Percentiles rank a stretch among this genome's conserved stretches.
These are phyloP conservation scores for Blastobotrys peoriensis DNA, from an alignment of 805 yeast species.

Conservation along the genomic window DNA sequence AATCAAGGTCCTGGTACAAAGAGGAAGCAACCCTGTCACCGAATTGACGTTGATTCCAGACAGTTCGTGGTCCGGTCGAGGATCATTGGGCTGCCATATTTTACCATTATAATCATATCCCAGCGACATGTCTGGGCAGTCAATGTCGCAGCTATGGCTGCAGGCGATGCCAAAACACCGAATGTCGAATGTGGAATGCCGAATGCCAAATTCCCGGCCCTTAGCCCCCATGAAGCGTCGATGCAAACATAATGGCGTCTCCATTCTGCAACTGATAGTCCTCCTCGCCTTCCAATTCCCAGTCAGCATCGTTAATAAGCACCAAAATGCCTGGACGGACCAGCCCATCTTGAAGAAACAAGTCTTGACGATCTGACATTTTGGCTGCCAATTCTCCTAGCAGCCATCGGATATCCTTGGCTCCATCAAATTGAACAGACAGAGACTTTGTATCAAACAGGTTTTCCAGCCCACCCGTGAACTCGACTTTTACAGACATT, in stretches of 20 bases:
- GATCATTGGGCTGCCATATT: slow-evolving; percentile 63
- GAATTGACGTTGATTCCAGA: slow-evolving; percentile 39
- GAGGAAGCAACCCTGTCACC: not conserved
- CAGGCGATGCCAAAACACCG: no score
- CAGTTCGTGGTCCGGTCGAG: slow-evolving; percentile 56
- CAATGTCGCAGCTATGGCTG: no score
- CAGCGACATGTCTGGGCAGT: no score
- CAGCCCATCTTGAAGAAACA: slow-evolving; percentile 74
- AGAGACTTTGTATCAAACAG: slow-evolving; percentile 54
- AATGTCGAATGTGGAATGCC: no score
- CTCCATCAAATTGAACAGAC: slow-evolving; percentile 44
- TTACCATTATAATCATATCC: slow-evolving; percentile 26
- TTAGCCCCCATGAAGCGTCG: slow-evolving; percentile 94
- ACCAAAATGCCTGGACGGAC: slow-evolving; percentile 92
- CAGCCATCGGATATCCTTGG: slow-evolving; percentile 43
- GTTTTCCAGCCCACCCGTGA: slow-evolving; percentile 76
- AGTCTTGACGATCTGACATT: slow-evolving; percentile 53
- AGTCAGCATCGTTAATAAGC: slow-evolving; percentile 87
- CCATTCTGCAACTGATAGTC: slow-evolving; percentile 68
- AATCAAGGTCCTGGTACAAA: not conserved
- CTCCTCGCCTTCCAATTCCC: slow-evolving; percentile 92
- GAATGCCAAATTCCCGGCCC: no score
- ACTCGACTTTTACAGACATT: slow-evolving; percentile 28
- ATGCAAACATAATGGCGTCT: slow-evolving; percentile 80
- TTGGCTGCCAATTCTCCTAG: slow-evolving; percentile 47